A percentile compares a stretch with the other conserved stretches of the same genome.
Conservation (phyloP, 345 rosid genomes). For the Heritiera fomes region DNA sequence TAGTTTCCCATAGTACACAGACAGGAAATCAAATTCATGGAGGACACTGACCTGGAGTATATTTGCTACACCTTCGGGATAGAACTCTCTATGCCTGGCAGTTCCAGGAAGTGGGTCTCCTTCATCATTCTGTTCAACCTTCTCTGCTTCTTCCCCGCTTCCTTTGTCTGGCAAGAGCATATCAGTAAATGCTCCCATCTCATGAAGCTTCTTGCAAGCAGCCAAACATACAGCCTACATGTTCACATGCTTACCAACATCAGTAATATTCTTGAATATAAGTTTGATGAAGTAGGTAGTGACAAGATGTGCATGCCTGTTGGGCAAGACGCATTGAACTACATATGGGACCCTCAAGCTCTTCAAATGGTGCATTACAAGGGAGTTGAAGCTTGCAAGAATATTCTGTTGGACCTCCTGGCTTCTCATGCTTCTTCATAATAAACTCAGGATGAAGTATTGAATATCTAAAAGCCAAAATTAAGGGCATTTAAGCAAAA, state of each 20-base stretch:
- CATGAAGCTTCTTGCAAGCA: constrained; percentile 99
- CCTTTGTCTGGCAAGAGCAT: constrained; percentile 99
- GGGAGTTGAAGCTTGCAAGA: constrained; percentile 99
- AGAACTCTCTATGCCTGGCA: constrained; percentile 97
- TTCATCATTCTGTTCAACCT: constrained; percentile 79
- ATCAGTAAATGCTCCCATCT: constrained; percentile 99
- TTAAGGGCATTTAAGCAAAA: constrained; percentile 20
- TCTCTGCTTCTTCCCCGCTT: constrained; percentile 83
- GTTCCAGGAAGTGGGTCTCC: constrained; percentile 99
- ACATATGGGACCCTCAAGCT: constrained; percentile 91
- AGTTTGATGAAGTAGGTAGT: background rate
- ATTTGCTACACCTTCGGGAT: constrained; percentile 97
- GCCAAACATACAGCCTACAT: constrained; percentile 95
- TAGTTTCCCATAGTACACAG: background rate
- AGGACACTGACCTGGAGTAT: constrained; percentile 66
- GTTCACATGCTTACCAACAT: constrained; percentile 26
- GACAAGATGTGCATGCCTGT: constrained; percentile 52
- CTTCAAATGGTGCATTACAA: constrained; percentile 96
- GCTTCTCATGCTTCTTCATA: constrained; percentile 90
- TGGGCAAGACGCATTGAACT: constrained; percentile 96
- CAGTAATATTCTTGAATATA: constrained; percentile 20
- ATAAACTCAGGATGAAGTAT: constrained; percentile 94
- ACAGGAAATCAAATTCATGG: background rate
- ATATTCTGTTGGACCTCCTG: constrained; percentile 84
- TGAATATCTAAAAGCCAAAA: constrained; percentile 62